Base-by-base conservation (phyloP, 2,329 filamentous ascomycete species). In the Penicillium glabrum region DNA sequence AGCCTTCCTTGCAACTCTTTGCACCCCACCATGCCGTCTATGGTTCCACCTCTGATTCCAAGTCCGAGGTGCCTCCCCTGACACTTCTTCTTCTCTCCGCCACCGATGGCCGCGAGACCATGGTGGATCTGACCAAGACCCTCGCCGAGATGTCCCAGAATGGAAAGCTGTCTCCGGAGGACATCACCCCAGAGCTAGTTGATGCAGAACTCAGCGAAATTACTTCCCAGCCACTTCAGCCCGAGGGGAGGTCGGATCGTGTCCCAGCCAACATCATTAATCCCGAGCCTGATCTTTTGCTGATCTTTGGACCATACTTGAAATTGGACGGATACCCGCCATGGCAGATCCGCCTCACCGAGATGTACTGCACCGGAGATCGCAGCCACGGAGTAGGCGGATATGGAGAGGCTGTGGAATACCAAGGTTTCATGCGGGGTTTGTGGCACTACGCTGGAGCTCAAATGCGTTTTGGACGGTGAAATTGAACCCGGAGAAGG, bases 91-190 rank as follows among this genome's bases (percentile, higher is more conserved):
- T 99, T 39, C 85, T 99, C 50, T 96, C 91, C 14, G 86, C 87
- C 37, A 89, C 93, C 54, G 95, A 99, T 67, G 93, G 95, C 48
- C 86, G 93, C 53, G 91, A 96, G 69, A 97, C 93, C 4, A 85
- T 99, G 61, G 93, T 99, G 41, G 95, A 99, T 74, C 83, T 99
- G 46, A 99, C 95, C 43, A 91, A 93, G 70, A 98, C 96, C 1
- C 82, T 99, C 23, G 86, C 93, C 6, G 91, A 96, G 70, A 98
- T 99, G 95, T 90, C 91, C 7, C 95, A 98, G 74, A 87, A 88
- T 65, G 87, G 87, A 57, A 97, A 96, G 75, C 82, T 99, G 14
- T 85, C 85, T 2, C 84, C 90, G 1, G 81, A 86, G 31, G 93
- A 99, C 71, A 93, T 99, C 69, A 92, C 87, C 55, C 82, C 84